Evolutionary conservation across 768 basidiomycete species (phyloP), one percentile per base, ranked within the genome.

Genomic region (Mycena venus): DNA sequence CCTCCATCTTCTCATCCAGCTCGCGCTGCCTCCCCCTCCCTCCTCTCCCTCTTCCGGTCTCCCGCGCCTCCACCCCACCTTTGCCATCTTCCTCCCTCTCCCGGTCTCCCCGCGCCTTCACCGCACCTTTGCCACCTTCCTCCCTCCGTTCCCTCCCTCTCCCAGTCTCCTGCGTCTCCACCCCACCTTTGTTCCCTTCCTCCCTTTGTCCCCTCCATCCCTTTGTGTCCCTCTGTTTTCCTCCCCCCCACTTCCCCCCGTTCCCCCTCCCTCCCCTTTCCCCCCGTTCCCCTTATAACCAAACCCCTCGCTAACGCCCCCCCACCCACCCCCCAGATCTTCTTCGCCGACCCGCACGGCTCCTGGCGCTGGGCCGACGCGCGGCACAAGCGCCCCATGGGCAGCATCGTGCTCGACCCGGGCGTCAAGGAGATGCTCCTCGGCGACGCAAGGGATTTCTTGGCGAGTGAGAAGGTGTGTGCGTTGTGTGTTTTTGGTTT

Each of bases 371-470:
- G 93, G 92, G 94, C 94, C 0, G 95, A 96, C 82, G 94, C 93
- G 23, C 86, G 95, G 61, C 94, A 96, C 84, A 96, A 96, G 84
- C 90, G 96, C 23, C 95, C 96, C n/a, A 90, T 97, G 87, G 90
- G 90, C 15, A 94, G 93, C 79, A 96, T 96, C 78, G 95, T 97
- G 8, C 88, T 96, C 70, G 94, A 96, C 78, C 93, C 92, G 0
- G 96, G 96, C 63, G 95, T 96, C 51, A 96, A 96, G 83, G 96
- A 96, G 84, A 95, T 96, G 93, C 87, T 96, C 14, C 84, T 96
- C 14, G 88, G 91, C 42, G 96, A 97, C 73, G 90, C 95, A 25
- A 89, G 91, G 73, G 95, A 96, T 81, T 96, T 96, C 82, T 88
- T 96, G 78, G 91, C 90, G 77, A 93, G 92, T 70, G 95, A 96